Percentiles rank a stretch among this genome's conserved stretches.
These are phyloP conservation scores for Jaltomata sinuosa DNA, from an alignment of 257 asterid genomes.

Conservation along the genomic window DNA sequence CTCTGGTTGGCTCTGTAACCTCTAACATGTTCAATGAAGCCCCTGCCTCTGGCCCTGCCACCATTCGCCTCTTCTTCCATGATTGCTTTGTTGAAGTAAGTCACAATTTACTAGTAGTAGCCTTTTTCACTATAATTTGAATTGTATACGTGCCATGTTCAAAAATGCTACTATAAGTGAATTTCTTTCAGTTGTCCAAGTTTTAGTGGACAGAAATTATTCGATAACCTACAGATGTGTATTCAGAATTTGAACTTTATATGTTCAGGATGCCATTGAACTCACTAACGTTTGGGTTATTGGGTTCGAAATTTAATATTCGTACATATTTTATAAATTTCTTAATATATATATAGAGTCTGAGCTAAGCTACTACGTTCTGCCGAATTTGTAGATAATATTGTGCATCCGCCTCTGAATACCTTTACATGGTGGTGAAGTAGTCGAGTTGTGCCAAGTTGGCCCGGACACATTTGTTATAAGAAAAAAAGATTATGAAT, in stretches of 20 bases:
- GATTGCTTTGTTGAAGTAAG: constrained; percentile 81
- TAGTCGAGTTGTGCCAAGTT: neutral
- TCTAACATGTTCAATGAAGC: constrained; percentile 57
- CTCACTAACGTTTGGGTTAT: neutral
- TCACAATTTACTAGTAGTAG: neutral
- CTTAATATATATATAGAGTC: neutral
- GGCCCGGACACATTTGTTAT: neutral
- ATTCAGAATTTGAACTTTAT: neutral
- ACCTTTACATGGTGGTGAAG: neutral
- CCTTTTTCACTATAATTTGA: neutral
- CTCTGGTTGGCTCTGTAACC: constrained; percentile 60
- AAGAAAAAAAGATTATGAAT: neutral
- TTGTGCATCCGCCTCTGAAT: neutral
- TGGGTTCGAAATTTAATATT: neutral
- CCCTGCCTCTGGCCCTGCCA: constrained; percentile 83
- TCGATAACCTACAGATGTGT: neutral
- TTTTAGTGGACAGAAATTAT: neutral
- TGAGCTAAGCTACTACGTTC: neutral
- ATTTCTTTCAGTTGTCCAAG: neutral
- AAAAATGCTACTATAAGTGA: neutral
- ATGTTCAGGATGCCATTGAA: neutral
- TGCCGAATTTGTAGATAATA: neutral
- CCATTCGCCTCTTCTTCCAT: constrained; percentile 96
- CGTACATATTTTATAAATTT: neutral
- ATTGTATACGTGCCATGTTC: neutral